A percentile compares a stretch with the other conserved stretches of the same genome.
Evolutionary conservation across 257 asterid genomes (phyloP).

Genomic region (Solanum medicagineum): DNA sequence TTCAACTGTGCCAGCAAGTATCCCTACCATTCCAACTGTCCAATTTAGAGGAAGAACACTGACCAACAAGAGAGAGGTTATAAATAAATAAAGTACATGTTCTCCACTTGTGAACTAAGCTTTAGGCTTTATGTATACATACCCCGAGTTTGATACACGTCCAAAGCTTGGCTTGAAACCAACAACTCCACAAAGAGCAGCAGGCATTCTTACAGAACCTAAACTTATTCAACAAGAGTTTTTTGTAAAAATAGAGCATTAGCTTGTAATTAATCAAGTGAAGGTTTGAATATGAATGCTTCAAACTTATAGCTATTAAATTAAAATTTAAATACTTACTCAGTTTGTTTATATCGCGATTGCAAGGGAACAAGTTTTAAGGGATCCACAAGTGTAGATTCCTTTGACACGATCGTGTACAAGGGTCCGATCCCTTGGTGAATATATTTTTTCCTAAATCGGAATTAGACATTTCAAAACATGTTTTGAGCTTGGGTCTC

Average conservation of each 20-base stretch:
- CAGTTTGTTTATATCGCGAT: background rate
- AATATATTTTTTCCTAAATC: no score
- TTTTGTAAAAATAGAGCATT: no score
- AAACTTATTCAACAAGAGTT: background rate
- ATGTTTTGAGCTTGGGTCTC: background rate
- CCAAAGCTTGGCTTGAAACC: constrained; percentile 88
- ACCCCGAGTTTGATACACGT: constrained; percentile 84
- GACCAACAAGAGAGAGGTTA: background rate
- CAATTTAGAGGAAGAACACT: constrained; percentile 85
- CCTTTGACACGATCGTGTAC: background rate
- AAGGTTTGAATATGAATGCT: background rate
- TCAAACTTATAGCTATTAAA: background rate
- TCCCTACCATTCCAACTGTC: constrained; percentile 89
- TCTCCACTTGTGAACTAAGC: background rate
- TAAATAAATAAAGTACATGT: background rate
- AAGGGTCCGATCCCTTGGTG: background rate
- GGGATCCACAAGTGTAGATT: background rate
- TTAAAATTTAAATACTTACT: no score
- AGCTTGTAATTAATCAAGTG: background rate
- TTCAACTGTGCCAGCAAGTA: constrained; percentile 75
- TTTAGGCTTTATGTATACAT: background rate
- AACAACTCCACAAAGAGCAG: constrained; percentile 90
- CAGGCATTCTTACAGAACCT: constrained; percentile 96
- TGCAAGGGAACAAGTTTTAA: background rate
- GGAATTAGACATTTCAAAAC: no score